These are phyloP conservation scores for Candida caryicola DNA, from an alignment of 805 yeast species.

Conservation along the genomic window DNA sequence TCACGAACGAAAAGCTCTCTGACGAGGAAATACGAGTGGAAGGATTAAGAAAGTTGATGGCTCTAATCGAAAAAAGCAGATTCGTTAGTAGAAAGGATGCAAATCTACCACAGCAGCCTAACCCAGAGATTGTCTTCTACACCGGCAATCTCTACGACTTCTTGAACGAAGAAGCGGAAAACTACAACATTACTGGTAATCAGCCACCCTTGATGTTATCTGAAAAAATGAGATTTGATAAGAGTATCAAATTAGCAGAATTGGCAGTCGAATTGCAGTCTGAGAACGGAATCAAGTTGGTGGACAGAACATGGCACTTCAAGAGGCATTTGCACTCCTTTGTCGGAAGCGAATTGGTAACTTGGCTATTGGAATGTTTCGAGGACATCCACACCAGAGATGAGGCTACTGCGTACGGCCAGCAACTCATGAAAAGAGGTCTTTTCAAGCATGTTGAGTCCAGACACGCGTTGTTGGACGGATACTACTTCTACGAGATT, in stretches of 20 bases:
- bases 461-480: slow-evolving; percentile 84
- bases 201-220: slow-evolving; percentile 34
- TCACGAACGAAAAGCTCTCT: slow-evolving; percentile 57
- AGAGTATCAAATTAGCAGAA: slow-evolving; percentile 46
- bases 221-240: slow-evolving; percentile 42
- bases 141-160: slow-evolving; percentile 79
- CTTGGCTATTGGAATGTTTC: slow-evolving; percentile 78
- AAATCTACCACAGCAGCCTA: slow-evolving; percentile 42
- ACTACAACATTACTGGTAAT: slow-evolving; percentile 36
- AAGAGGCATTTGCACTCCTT: slow-evolving; percentile 73
- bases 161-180: slow-evolving; percentile 47
- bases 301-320: slow-evolving; percentile 90
- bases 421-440: slow-evolving; percentile 66
- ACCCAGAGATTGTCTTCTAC: slow-evolving; percentile 79
- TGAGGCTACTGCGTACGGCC: slow-evolving; percentile 80
- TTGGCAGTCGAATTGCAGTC: slow-evolving; percentile 69
- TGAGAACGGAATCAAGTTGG: slow-evolving; percentile 60
- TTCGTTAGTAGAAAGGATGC: slow-evolving; percentile 32
- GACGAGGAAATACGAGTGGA: slow-evolving; percentile 92
- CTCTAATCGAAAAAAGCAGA: slow-evolving; percentile 57
- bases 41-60: slow-evolving; percentile 71
- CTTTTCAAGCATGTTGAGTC: slow-evolving; percentile 78
- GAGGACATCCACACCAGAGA: slow-evolving; percentile 79
- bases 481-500: slow-evolving; percentile 84
- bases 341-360: slow-evolving; percentile 79